Percentiles rank a stretch among this genome's conserved stretches.
Evolutionary conservation across 2,329 filamentous ascomycete genomes (phyloP).

Genomic region (Grosmannia clavigera): DNA sequence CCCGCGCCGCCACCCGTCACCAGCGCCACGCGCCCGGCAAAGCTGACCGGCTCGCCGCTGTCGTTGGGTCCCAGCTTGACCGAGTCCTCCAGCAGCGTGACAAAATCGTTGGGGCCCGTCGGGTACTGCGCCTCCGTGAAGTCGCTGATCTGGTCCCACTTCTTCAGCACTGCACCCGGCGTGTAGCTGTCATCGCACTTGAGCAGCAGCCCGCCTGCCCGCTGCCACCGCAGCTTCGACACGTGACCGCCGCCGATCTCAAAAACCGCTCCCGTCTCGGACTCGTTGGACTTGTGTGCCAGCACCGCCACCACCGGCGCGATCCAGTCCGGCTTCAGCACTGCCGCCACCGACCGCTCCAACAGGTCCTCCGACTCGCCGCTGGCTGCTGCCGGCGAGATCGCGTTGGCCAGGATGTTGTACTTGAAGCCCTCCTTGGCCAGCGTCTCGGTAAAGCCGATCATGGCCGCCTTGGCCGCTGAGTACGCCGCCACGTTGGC

Average conservation of each 20-base stretch:
- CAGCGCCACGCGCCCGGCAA: slow-evolving; percentile 73
- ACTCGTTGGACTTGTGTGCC: slow-evolving; percentile 70
- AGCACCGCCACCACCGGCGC: slow-evolving; percentile 85
- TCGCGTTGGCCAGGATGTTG: slow-evolving; percentile 91
- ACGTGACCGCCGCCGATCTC: slow-evolving; percentile 88
- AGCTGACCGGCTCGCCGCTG: slow-evolving; percentile 61
- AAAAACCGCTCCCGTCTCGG: slow-evolving; percentile 80
- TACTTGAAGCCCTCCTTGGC: slow-evolving; percentile 97
- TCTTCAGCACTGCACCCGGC: slow-evolving; percentile 72
- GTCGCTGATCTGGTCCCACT: slow-evolving; percentile 80
- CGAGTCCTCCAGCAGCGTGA: slow-evolving; percentile 73
- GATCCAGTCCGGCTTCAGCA: slow-evolving; percentile 85
- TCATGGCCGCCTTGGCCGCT: slow-evolving; percentile 86
- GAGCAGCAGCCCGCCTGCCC: slow-evolving; percentile 75
- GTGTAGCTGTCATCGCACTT: slow-evolving; percentile 84
- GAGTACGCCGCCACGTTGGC: slow-evolving; percentile 97
- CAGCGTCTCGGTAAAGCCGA: slow-evolving; percentile 94
- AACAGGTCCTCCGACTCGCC: slow-evolving; percentile 93
- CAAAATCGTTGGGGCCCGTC: slow-evolving; percentile 74
- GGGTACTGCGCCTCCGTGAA: slow-evolving; percentile 74
- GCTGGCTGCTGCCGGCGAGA: slow-evolving; percentile 89
- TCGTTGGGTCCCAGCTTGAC: slow-evolving; percentile 64
- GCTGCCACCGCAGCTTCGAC: slow-evolving; percentile 92
- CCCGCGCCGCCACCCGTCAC: slow-evolving; percentile 81
- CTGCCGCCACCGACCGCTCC: slow-evolving; percentile 81